phyloP scores from a whole-genome alignment of 2,329 filamentous ascomycete species.

The Dactylellina cionopaga region DNA sequence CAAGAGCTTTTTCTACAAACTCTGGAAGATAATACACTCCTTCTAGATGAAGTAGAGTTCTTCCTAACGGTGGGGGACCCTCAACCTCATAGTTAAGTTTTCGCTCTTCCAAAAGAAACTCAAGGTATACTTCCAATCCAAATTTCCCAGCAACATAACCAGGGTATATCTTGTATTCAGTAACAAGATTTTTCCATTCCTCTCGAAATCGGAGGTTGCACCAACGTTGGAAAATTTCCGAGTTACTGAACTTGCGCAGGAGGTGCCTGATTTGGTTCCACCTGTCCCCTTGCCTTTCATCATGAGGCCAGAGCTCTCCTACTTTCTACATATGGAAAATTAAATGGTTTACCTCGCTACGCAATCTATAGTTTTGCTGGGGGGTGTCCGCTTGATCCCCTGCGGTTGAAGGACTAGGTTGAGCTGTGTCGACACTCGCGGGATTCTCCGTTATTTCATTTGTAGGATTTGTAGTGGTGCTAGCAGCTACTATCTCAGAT shows the following conservation, averaged over 20 bases:
- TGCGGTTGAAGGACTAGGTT: no score
- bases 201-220: not conserved
- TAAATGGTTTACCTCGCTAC: no score
- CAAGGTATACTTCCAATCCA: slow-evolving; percentile 21
- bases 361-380: no score
- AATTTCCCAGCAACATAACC: not conserved
- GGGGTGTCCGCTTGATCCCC: no score
- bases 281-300: slow-evolving; percentile 7
- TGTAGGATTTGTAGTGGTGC: no score
- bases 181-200: not conserved
- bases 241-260: slow-evolving; percentile 16
- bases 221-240: not conserved
- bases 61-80: not conserved
- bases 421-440: no score
- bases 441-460: no score
- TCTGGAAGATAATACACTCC: slow-evolving; percentile 2
- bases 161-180: not conserved
- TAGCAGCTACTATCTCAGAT: no score
- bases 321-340: slow-evolving; percentile 11
- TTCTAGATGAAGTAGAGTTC: not conserved
- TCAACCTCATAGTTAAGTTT: slow-evolving; percentile 23
- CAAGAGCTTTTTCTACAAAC: no score
- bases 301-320: slow-evolving; percentile 4
- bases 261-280: not conserved
- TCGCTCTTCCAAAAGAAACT: slow-evolving; percentile 10